Percentiles rank a stretch among this genome's conserved stretches.
Evolutionary conservation across 768 basidiomycete species (phyloP).

Genomic region (Suillus placidus): DNA sequence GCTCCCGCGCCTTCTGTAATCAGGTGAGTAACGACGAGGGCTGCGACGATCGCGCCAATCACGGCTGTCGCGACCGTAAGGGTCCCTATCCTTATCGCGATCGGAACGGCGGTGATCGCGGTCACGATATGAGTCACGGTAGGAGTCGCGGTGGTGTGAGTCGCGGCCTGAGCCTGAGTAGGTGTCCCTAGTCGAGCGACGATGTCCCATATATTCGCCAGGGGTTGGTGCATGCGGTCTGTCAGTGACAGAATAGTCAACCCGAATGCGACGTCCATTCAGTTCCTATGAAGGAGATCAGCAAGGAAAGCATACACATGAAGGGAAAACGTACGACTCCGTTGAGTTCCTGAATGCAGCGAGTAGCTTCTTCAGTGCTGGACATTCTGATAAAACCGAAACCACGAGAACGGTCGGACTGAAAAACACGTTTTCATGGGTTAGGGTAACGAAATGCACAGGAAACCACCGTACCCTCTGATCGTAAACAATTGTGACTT

Average conservation of each 20-base stretch:
- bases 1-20: slow-evolving; percentile 73
- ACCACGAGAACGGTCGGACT: slow-evolving; percentile 95
- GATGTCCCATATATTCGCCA: slow-evolving; percentile 96
- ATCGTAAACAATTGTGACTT: slow-evolving; percentile 96
- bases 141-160: slow-evolving; percentile 47
- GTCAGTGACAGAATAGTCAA: slow-evolving; percentile 94
- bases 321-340: slow-evolving; percentile 67
- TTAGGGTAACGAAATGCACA: slow-evolving; percentile 14
- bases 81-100: slow-evolving; percentile 56
- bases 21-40: slow-evolving; percentile 76
- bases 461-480: slow-evolving; percentile 68
- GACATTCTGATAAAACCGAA: slow-evolving; percentile 98
- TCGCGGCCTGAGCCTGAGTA: slow-evolving; percentile 45
- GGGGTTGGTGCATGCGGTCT: slow-evolving; percentile 95
- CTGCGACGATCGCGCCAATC: slow-evolving; percentile 85
- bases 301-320: not conserved
- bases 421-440: slow-evolving; percentile 26
- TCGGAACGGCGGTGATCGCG: slow-evolving; percentile 43
- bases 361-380: slow-evolving; percentile 81
- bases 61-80: slow-evolving; percentile 68
- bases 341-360: slow-evolving; percentile 89
- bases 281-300: slow-evolving; percentile 61
- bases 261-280: slow-evolving; percentile 94
- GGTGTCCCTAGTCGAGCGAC: slow-evolving; percentile 56
- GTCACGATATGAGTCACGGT: slow-evolving; percentile 49